These are phyloP conservation scores for Erodium chrysanthum DNA, from an alignment of 441 rosid genomes.

Conservation along the genomic window DNA sequence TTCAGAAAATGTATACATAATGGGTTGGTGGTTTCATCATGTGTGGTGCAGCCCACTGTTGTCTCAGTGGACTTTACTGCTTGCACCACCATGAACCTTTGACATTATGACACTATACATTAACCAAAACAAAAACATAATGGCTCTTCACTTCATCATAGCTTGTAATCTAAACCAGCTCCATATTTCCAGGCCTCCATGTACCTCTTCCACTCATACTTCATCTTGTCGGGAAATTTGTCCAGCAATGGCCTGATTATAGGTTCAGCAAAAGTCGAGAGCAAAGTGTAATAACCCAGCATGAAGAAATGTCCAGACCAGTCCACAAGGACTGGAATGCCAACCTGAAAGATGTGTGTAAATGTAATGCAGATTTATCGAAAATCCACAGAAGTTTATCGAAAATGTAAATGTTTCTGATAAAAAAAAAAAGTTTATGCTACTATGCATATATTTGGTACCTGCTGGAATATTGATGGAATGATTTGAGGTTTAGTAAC, in stretches of 20 bases:
- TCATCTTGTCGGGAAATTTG: slow-evolving; percentile 38
- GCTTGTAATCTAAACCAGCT: slow-evolving; percentile 72
- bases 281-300: slow-evolving; percentile 76
- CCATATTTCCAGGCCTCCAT: slow-evolving; percentile 95
- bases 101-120: not conserved
- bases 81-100: not conserved
- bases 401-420: no score
- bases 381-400: no score
- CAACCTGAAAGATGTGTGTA: slow-evolving; percentile 43
- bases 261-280: slow-evolving; percentile 65
- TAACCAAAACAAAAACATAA: not conserved
- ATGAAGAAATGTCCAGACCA: slow-evolving; percentile 82
- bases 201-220: slow-evolving; percentile 55
- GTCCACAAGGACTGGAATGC: slow-evolving; percentile 60
- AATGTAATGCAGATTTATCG: not conserved
- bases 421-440: slow-evolving; percentile 2
- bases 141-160: slow-evolving; percentile 21
- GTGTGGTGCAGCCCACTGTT: slow-evolving; percentile 3
- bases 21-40: not conserved
- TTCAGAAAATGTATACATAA: not conserved
- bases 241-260: slow-evolving; percentile 49
- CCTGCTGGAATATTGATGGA: slow-evolving; percentile 77
- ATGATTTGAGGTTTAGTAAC: slow-evolving; percentile 65
- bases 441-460: slow-evolving; percentile 10
- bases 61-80: slow-evolving; percentile 3